phyloP scores from a whole-genome alignment of 106 monocot genomes.

The Gastrodia elata region DNA sequence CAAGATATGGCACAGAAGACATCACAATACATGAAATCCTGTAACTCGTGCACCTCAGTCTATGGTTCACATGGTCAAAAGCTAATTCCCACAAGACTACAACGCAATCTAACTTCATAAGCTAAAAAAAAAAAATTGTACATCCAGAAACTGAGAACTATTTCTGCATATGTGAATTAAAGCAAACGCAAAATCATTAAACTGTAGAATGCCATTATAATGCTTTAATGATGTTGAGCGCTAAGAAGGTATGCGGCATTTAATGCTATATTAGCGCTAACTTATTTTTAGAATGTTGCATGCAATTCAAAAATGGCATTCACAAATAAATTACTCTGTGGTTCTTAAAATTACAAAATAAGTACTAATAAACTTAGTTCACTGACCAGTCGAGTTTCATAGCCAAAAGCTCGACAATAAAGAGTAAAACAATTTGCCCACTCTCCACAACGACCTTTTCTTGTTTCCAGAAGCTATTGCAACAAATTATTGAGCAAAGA shows the following conservation, averaged over 20 bases:
- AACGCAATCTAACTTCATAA: neutral
- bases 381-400: conserved; percentile 84
- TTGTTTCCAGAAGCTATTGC: conserved; percentile 86
- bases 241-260: neutral
- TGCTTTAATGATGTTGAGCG: neutral
- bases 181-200: neutral
- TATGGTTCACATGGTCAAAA: neutral
- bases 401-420: conserved; percentile 89
- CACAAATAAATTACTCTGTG: neutral
- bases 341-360: neutral
- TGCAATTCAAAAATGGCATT: neutral
- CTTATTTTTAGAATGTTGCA: neutral
- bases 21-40: neutral
- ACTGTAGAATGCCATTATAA: neutral
- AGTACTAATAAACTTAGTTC: neutral
- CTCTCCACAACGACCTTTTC: conserved; percentile 89
- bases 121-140: neutral
- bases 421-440: conserved; percentile 99
- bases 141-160: neutral
- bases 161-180: neutral
- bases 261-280: conserved; percentile 1
- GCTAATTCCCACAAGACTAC: neutral
- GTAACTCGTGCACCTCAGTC: neutral
- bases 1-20: neutral
- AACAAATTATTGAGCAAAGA: conserved; percentile 14